A percentile compares a stretch with the other conserved stretches of the same genome.
Conservation (phyloP, 768 basidiomycete species). For the Lactarius sanguifluus region DNA sequence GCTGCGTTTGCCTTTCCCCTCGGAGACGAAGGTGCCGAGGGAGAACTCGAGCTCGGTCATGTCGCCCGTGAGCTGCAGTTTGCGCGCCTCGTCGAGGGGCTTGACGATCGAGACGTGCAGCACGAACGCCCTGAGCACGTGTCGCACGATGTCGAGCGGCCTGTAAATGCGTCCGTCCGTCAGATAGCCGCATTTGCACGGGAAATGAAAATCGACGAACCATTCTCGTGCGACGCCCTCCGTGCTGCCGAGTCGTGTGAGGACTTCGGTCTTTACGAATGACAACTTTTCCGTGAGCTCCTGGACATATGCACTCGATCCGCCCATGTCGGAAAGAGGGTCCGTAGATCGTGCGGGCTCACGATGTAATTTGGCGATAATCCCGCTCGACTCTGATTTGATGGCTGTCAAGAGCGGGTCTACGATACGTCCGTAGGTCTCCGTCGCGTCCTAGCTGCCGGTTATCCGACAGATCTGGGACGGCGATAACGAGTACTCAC, state of each 20-base stretch:
- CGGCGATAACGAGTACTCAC: slow-evolving; percentile 42
- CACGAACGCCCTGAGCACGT: slow-evolving; percentile 83
- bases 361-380: slow-evolving; percentile 81
- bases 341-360: slow-evolving; percentile 74
- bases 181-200: not conserved
- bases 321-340: slow-evolving; percentile 51
- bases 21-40: slow-evolving; percentile 72
- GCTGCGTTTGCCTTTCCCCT: slow-evolving; percentile 52
- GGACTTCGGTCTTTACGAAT: slow-evolving; percentile 76
- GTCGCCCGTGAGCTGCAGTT: slow-evolving; percentile 91
- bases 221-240: slow-evolving; percentile 74
- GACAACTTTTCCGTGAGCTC: slow-evolving; percentile 85
- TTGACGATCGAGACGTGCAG: slow-evolving; percentile 91
- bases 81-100: slow-evolving; percentile 89
- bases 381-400: slow-evolving; percentile 75
- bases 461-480: not conserved
- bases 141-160: slow-evolving; percentile 57
- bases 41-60: slow-evolving; percentile 97
- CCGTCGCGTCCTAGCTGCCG: slow-evolving; percentile 47
- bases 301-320: slow-evolving; percentile 85
- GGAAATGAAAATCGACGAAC: slow-evolving; percentile 43
- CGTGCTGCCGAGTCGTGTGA: slow-evolving; percentile 62
- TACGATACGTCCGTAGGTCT: slow-evolving; percentile 54
- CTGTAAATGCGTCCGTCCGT: slow-evolving; percentile 21
- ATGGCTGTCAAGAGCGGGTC: slow-evolving; percentile 67